Conservation (phyloP, 257 asterid species). For the Nicotiana undulata region DNA sequence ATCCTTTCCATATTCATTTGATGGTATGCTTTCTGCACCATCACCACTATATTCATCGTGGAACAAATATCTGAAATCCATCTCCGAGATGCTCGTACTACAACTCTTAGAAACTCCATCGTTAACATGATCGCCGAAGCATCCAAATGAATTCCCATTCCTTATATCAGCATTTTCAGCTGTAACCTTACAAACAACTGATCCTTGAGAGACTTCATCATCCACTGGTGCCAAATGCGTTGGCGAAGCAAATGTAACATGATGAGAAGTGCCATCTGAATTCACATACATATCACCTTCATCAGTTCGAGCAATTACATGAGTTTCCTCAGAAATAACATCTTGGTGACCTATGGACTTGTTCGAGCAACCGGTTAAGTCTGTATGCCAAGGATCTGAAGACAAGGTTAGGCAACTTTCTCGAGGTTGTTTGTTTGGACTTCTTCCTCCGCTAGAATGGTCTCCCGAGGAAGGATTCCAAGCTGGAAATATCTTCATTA, state of each 20-base stretch:
- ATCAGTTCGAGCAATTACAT: slow-evolving; percentile 2
- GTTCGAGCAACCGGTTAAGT: slow-evolving; percentile 9
- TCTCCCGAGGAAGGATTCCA: slow-evolving; percentile 47
- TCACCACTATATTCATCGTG: slow-evolving; percentile 17
- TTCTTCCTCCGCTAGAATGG: slow-evolving; percentile 23
- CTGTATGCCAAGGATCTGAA: not conserved
- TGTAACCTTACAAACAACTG: slow-evolving; percentile 24
- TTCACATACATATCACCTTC: slow-evolving; percentile 10
- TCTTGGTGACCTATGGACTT: slow-evolving; percentile 20
- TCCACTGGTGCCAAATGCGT: not conserved
- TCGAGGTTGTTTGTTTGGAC: not conserved
- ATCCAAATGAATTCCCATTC: slow-evolving; percentile 11
- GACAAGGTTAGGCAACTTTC: not conserved
- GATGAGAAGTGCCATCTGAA: slow-evolving; percentile 12
- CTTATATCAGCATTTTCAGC: slow-evolving; percentile 19
- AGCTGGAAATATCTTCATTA: slow-evolving; percentile 36
- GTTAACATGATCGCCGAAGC: slow-evolving; percentile 1
- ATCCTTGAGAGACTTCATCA: slow-evolving; percentile 32
- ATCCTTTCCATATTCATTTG: slow-evolving; percentile 14
- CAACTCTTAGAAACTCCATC: slow-evolving; percentile 15
- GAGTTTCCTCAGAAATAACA: slow-evolving; percentile 9
- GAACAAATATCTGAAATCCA: slow-evolving; percentile 31
- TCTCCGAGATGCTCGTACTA: slow-evolving; percentile 24
- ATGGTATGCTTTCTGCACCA: not conserved
- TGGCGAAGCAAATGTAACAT: not conserved